Base-by-base conservation (phyloP, 345 rosid species). In the Populus pruinosa region DNA sequence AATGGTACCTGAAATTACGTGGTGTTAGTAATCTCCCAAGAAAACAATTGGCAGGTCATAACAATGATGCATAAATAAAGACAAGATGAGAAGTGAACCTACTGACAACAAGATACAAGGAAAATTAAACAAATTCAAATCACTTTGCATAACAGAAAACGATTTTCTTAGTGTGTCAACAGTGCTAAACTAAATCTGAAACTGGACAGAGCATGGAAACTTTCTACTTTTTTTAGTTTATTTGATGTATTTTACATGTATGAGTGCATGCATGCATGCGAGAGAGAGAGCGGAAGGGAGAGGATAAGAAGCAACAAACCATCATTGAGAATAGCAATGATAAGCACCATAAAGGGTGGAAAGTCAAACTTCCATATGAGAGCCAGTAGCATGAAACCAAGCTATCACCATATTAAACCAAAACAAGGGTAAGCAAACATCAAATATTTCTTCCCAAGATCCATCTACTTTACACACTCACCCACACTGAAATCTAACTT, bases 281-380 rank as follows among this genome's bases (percentile, higher is more conserved):
- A 31, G 7, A 70, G 53, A 44, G 49, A 64, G 47, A 31, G 29
- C 1, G 56, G 2, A 36, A 21, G 9, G 5, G 44, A 14, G n/a
- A 36, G 43, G 55, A 72, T 21, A 71, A 49, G 29, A 63, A 39
- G 35, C n/a, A 73, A 88, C 94, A 1, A 77, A 96, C 98, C 99
- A 79, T 96, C 98, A 75, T 96, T 96, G 49, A 93, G 93, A 83
- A 96, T 93, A 41, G 99, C 99, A 71, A 96, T 96, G 75, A 93
- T 91, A 86, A 96, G 98, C 86, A 96, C 99, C 99, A 96, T 96
- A 83, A 96, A 96, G 68, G 99, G 99, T 59, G 99, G 99, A 81
- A 96, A 96, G 82, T 96, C 99, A 75, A 93, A 96, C 88, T 90
- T 78, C 97, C 99, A 96, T 81, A 96, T 89, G 76, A 96, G 97